phyloP scores from a whole-genome alignment of 768 basidiomycete species.

The Nidularia pulvinata region DNA sequence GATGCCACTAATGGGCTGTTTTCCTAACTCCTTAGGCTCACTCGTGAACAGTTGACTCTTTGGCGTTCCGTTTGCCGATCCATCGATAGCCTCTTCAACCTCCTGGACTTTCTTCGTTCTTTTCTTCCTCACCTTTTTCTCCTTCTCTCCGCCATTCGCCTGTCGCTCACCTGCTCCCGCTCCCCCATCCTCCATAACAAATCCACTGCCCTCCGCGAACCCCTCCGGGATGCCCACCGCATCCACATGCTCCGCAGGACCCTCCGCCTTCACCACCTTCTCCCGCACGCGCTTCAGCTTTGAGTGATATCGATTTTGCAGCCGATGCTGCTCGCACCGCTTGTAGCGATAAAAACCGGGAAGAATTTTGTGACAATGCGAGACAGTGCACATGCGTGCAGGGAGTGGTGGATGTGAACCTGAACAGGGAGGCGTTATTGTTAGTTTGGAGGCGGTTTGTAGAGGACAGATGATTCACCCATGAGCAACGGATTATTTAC shows the following conservation, averaged over 20 bases:
- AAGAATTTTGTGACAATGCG: constrained; percentile 53
- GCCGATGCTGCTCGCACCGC: constrained; percentile 53
- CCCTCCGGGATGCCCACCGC: neutral
- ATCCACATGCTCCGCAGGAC: constrained; percentile 3
- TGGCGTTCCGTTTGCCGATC: constrained; percentile 15
- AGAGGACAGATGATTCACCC: constrained; percentile 1
- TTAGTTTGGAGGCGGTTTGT: neutral
- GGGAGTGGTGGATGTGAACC: constrained; percentile 18
- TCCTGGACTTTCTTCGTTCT: constrained; percentile 17
- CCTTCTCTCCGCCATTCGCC: constrained; percentile 12
- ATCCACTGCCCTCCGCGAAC: constrained; percentile 10
- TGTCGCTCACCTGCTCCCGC: neutral
- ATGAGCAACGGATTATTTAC: constrained; percentile 2
- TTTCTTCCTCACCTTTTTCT: constrained; percentile 12
- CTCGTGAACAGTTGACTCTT: neutral
- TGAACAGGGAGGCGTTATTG: constrained; percentile 5
- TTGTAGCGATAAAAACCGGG: constrained; percentile 46
- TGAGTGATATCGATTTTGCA: constrained; percentile 54
- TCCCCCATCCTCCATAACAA: neutral
- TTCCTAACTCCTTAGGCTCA: neutral
- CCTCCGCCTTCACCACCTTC: constrained; percentile 25
- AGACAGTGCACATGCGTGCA: constrained; percentile 55
- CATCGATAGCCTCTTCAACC: constrained; percentile 17
- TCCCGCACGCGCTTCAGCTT: constrained; percentile 50
- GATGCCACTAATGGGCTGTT: too few relatives aligned